Evolutionary conservation across 192 early-diverging fungal genomes (phyloP), one percentile per base, ranked within the genome.

Genomic region (Linnemannia zychae): DNA sequence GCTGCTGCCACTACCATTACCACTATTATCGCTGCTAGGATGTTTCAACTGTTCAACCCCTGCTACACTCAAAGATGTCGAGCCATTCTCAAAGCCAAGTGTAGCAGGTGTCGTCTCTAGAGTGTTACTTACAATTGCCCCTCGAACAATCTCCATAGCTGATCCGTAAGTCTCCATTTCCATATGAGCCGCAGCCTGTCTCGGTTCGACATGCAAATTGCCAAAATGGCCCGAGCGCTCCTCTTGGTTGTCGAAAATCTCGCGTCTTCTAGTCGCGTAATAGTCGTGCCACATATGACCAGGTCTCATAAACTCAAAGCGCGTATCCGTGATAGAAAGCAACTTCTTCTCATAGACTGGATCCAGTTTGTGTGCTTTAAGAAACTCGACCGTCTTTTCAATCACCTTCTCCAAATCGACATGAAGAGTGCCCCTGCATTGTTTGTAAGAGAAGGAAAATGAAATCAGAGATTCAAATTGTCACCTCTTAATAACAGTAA

Each of bases 311-410:
- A 85, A 85, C 28, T 24, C 77, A 38, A 85, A 85, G 5, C 74
- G 53, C 37, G 49, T 37, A 49, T 79, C 78, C 15, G 66, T 7
- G 47, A 52, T 28, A 0, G 73, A 75, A 5, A 36, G 20, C 31
- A 85, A 31, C 22, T 71, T 75, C 53, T 73, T 31, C 20, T 79
- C 74, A 60, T 76, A 85, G 2, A 68, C 68, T 13, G 46, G 46
- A 22, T 47, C 38, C 24, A 36, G 22, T 9, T 52, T 31, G 48
- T 60, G 48, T 20, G 37, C 24, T 3, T 12, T 46, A 9, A 85
- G 18, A 57, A 85, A 79, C 13, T 76, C 70, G 18, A 75, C 36
- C 16, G 83, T 85, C 70, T 72, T 75, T 38, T 85, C 77, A n/a
- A 85, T 52, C 33, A 85, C 68, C 22, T 67, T 75, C 34, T 76